phyloP scores from a whole-genome alignment of 371 early-diverging fungal genomes.

The Sporodiniella umbellata region DNA sequence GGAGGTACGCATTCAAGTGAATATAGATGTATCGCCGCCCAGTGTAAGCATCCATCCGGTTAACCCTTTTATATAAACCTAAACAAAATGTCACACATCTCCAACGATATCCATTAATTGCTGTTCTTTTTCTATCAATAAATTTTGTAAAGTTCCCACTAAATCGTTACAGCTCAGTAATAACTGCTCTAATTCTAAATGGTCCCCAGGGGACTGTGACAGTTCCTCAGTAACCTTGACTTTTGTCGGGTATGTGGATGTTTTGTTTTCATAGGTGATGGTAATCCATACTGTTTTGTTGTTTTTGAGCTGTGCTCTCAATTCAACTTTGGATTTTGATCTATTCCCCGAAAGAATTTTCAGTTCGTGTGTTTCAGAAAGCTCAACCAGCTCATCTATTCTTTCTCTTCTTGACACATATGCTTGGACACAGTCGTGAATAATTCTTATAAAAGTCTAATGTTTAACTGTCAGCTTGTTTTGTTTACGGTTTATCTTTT shows the following conservation, averaged over 20 bases:
- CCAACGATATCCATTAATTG: background rate
- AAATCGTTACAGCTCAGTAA: background rate
- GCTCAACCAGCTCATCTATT: constrained; percentile 13
- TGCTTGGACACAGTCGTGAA: constrained; percentile 35
- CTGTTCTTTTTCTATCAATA: background rate
- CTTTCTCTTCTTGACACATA: constrained; percentile 38
- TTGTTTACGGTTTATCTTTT: background rate
- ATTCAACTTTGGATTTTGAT: background rate
- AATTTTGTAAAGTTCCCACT: background rate
- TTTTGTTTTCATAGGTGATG: background rate
- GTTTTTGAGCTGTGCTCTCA: background rate
- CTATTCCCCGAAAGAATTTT: background rate
- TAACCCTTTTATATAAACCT: constrained; percentile 30
- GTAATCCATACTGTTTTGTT: background rate
- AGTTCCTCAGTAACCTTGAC: constrained; percentile 1
- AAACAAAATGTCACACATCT: too few species aligned
- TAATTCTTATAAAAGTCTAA: constrained; percentile 33
- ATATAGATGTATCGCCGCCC: constrained; percentile 35
- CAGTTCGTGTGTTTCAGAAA: background rate
- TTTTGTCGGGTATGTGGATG: constrained; percentile 2
- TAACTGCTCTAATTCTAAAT: background rate
- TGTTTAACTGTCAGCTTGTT: background rate
- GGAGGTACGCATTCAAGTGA: constrained; percentile 30
- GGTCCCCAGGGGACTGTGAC: background rate
- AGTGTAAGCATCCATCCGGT: constrained; percentile 35